Evolutionary conservation across 805 yeast species (phyloP), one percentile per base, ranked within the genome.

Genomic region (Metschnikowia anglica): DNA sequence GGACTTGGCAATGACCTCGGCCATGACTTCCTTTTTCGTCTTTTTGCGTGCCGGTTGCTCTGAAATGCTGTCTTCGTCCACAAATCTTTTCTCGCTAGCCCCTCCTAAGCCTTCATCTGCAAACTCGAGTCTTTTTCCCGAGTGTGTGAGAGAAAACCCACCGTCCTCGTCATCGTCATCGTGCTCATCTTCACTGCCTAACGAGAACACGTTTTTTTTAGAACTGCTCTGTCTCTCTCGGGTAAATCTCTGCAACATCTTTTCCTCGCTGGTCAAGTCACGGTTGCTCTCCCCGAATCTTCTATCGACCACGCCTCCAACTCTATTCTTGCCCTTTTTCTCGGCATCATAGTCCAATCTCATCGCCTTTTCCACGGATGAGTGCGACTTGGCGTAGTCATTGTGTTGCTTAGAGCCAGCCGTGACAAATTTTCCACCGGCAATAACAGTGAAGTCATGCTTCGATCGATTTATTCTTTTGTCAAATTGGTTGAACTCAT

Each of bases 171-270:
- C 80, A 35, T 56, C 64, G 5, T 66, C 73, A n/a, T 64, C 71
- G 39, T 77, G 81, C 51, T 85, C 93, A 21, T 87, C 91, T 39
- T 90, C 77, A 58, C 86, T 84, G 55, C 80, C 91, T 48, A 86
- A 57, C 7, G 72, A 60, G 47, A 67, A 70, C 16, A 58, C 61
- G 23, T 81, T 77, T 31, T 73, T 68, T 17, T 76, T 68, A n/a
- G 79, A 68, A 46, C 76, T 76, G 13, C 74, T 56, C 61, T 88
- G 95, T 60, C 86, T 76, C 68, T 91, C 98, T 43, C 83, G 80
- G 3, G 97, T 87, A 70, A 88, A 93, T 69, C 99, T 81, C 59
- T 85, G 96, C 66, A 93, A 77, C 96, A 89, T 89, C 63, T 85
- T 88, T 53, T 93, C 97, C 63, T 93, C 98, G 10, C 81, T 81